phyloP scores from a whole-genome alignment of 176 grass and related monocot genomes.

The Lolium multiflorum region DNA sequence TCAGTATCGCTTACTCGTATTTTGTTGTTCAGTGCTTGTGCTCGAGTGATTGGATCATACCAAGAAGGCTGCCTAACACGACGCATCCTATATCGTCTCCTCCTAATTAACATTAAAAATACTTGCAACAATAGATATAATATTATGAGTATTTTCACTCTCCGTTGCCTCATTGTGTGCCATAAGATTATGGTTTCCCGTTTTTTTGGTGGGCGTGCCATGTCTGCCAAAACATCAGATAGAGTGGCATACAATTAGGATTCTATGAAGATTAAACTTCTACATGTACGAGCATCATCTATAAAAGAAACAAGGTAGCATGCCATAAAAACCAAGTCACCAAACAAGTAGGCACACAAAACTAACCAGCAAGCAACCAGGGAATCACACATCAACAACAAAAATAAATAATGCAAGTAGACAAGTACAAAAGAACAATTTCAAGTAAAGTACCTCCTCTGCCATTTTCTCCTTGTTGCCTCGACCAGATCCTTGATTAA shows the following conservation, averaged over 20 bases:
- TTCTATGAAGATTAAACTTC: neutral
- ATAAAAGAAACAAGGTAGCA: neutral
- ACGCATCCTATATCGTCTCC: neutral
- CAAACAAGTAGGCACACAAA: neutral
- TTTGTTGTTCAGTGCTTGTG: neutral
- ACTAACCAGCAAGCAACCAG: neutral
- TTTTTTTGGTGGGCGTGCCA: neutral
- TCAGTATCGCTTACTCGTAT: neutral
- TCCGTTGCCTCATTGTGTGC: neutral
- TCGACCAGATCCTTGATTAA: neutral
- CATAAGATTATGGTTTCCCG: neutral
- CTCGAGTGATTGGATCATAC: neutral
- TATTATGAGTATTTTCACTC: neutral
- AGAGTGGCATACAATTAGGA: neutral
- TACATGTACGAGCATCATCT: neutral
- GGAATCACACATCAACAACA: neutral
- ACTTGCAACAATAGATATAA: neutral
- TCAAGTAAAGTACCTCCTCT: neutral
- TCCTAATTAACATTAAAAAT: neutral
- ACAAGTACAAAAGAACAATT: neutral
- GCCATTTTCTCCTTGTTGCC: neutral
- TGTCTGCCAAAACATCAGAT: neutral
- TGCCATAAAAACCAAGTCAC: neutral
- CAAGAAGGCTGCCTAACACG: slow-evolving; percentile 14
- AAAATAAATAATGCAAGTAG: neutral